Base-by-base conservation (phyloP, 1,284 basidiomycete species). In the Boletus sp. region DNA sequence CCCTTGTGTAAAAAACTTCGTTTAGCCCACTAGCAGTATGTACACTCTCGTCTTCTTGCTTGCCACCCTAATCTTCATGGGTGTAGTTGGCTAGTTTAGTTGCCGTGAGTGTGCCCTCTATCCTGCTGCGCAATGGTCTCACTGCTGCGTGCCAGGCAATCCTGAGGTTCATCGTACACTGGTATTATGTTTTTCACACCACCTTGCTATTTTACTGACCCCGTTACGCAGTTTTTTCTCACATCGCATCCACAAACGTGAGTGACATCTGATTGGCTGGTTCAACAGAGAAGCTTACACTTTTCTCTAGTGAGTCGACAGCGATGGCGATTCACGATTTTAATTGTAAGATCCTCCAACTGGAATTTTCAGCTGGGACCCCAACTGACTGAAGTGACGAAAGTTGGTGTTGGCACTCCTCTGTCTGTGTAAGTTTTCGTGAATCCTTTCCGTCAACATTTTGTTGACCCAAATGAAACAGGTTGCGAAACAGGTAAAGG, bases 1-100 rank as follows among this genome's bases (percentile, higher is more conserved):
- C 6, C 35, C 39, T 43, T 29, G 46, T 48, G 12, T 32, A 44
- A 37, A 23, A 4, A 33, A 20, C 13, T 5, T 10, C 32, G 2
- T 46, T 44, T 42, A 77, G 75, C 61, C 67, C 69, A 23, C 57
- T 77, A 22, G 70, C 73, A 16, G 76, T 77, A 49, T 30, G 74
- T 66, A 8, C 5, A 29, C 27, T 27, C 45, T 12, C 37, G n/a
- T 39, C 27, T n/a, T 14, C 27, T 22, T 32, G 26, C 3, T n/a
- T 23, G 10, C 17, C 34, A 5, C 19, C 23, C 49, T 41, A 20
- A 57, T 37, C 37, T 23, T 20, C 36, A 7, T 16, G 12, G n/a
- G 41, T 16, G 7, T 4, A 80, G 78, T 49, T 76, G 35, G 74
- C 76, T 4, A 70, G 77, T 23, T 66, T 69, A 13, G 58, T 62